Percentiles rank a stretch among this genome's conserved stretches.
Evolutionary conservation across 2,329 filamentous ascomycete genomes (phyloP).

Genomic region (Colletotrichum sp.): DNA sequence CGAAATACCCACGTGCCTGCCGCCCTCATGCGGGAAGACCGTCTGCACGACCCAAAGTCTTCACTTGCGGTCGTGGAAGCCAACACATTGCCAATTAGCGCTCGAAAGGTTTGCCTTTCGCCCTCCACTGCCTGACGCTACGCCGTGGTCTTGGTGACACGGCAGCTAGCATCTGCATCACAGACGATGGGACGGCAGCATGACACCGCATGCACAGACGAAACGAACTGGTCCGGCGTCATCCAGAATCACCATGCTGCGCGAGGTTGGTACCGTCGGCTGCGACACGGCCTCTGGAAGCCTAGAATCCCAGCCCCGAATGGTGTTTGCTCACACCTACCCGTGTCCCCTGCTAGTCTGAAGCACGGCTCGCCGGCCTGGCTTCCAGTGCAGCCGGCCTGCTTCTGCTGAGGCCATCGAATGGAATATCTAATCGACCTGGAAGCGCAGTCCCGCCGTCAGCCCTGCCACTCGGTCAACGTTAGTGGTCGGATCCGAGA

Average conservation of each 20-base stretch:
- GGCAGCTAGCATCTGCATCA: not conserved
- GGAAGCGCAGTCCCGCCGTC: not conserved
- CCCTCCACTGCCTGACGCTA: conserved; percentile 5
- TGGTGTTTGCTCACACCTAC: not conserved
- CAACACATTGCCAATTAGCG: conserved; percentile 9
- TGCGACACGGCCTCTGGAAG: not conserved
- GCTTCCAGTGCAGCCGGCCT: not conserved
- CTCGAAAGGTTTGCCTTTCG: not conserved
- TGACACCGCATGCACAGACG: not conserved
- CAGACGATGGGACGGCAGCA: conserved; percentile 3
- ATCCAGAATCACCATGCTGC: not conserved
- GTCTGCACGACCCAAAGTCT: not conserved
- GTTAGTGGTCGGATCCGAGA: not conserved
- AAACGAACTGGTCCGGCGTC: conserved; percentile 2
- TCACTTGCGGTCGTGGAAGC: not conserved
- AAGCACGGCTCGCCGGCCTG: not conserved
- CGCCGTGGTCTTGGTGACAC: conserved; percentile 7
- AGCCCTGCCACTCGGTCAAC: conserved; percentile 3
- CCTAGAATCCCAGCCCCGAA: not conserved
- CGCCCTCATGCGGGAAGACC: not conserved
- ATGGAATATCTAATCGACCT: not conserved
- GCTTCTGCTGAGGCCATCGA: not conserved
- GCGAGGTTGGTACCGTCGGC: not conserved
- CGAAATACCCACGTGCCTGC: conserved; percentile 10
- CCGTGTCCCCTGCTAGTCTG: not conserved